Percentiles rank a stretch among this genome's conserved stretches.
phyloP scores from a whole-genome alignment of 2,329 filamentous ascomycete species.

The Trichoderma koningiopsis region DNA sequence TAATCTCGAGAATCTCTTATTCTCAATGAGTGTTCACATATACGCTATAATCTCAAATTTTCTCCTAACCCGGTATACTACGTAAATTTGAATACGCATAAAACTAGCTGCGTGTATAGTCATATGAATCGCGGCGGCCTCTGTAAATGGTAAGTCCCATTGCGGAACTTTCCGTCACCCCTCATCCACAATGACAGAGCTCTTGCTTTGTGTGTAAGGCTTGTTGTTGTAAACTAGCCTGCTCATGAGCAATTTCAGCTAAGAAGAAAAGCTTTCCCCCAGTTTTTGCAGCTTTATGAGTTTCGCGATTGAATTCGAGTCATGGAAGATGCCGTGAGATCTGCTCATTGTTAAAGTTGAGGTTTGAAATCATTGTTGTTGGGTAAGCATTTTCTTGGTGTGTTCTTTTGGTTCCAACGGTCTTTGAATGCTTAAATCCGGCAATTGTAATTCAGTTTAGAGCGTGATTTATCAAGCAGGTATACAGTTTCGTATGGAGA shows the following conservation, averaged over 20 bases:
- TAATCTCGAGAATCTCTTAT: background rate
- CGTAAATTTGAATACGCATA: background rate
- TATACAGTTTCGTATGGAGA: background rate
- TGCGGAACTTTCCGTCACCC: background rate
- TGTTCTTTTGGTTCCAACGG: background rate
- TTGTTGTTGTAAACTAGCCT: background rate
- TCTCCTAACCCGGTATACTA: background rate
- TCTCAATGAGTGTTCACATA: background rate
- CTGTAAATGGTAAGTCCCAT: background rate
- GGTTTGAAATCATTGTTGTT: background rate
- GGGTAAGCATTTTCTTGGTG: background rate
- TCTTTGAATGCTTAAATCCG: background rate
- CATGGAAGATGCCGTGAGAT: background rate
- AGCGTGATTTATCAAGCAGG: background rate
- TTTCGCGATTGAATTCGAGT: background rate
- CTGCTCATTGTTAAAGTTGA: background rate
- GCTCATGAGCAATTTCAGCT: background rate
- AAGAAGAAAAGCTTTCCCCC: background rate
- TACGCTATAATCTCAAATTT: background rate
- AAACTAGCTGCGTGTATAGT: background rate
- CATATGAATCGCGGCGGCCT: background rate
- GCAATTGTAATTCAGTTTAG: background rate
- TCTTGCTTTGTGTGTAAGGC: background rate
- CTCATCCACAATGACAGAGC: background rate
- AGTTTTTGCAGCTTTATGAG: background rate